Base-by-base conservation (phyloP, 2,329 filamentous ascomycete genomes). In the Hirsutella thompsonii region DNA sequence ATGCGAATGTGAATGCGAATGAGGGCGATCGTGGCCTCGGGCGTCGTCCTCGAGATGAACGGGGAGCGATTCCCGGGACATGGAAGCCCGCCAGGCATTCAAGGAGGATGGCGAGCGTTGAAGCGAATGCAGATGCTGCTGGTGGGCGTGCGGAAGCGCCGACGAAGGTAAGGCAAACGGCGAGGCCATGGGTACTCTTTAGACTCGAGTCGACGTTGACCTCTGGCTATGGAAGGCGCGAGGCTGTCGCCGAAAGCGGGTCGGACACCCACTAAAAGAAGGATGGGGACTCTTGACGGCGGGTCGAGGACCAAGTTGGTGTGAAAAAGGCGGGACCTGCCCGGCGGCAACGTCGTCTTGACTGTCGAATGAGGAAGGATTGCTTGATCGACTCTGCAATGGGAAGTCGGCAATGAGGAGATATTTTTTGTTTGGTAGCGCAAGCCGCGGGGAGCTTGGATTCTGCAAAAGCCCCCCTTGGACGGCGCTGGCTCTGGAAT, bases 131-230 rank as follows among this genome's bases (percentile, higher is more conserved):
- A 61, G 55, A 44, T 62, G 56, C 38, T 63, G 63, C 41, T 66
- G 59, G 48, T 71, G 64, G 43, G 63, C 64, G 47, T 68, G 68
- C 40, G 68, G 65, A 36, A 72, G 55, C 32, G 68, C 61, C 29
- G 70, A 63, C 29, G 69, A 64, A n/a, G 72, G 72, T 41, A 76
- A 56, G 39, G 66, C 62, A 52, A 73, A 76, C 19, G 72, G 68
- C 30, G 71, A 68, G 44, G 68, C 64, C 68, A 72, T 72, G 11
- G 28, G 4, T 28, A 32, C 14, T 30, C n/a, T 19, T 2, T 28
- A 32, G 10, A 21, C n/a, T 36, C 20, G 28, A 35, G 14, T n/a
- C n/a, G n/a, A n/a, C 2, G 30, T 14, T 8, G 13, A 20, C 11
- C 29, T 19, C 10, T 32, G 8, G 13, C 14, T 8, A n/a, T n/a